A percentile compares a stretch with the other conserved stretches of the same genome.
phyloP scores from a whole-genome alignment of 225 moss, liverwort and hornwort species.

The Straminergon stramineum region DNA sequence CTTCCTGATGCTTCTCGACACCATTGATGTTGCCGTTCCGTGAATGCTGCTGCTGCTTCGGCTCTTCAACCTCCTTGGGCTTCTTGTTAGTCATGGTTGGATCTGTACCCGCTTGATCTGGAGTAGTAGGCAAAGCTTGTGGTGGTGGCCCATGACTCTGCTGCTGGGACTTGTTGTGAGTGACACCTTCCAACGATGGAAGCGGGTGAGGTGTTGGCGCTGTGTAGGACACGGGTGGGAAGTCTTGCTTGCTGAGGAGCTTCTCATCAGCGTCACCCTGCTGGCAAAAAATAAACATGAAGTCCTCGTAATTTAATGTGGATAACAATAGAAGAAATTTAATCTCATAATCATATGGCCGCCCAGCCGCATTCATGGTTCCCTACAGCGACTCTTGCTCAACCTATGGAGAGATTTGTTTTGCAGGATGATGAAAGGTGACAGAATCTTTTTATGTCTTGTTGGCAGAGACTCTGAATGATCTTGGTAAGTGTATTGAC shows the following conservation, averaged over 20 bases:
- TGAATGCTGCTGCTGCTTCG: not conserved
- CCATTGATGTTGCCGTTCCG: not conserved
- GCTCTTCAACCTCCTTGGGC: not conserved
- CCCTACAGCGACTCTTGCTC: not conserved
- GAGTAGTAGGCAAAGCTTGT: conserved; percentile 3
- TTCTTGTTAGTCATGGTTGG: not conserved
- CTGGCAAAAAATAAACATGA: not conserved
- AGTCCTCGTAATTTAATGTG: not conserved
- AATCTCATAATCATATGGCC: not conserved
- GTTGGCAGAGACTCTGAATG: not conserved
- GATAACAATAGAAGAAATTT: not conserved
- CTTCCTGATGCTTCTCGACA: not conserved
- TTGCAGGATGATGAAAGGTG: not conserved
- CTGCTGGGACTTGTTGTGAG: not conserved
- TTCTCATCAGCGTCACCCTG: conserved; percentile 8
- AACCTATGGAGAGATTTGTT: not conserved
- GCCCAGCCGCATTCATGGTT: not conserved
- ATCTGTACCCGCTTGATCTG: not conserved
- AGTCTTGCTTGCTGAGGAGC: conserved; percentile 11
- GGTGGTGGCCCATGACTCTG: not conserved
- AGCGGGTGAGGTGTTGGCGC: conserved; percentile 20
- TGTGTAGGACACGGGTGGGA: conserved; percentile 1
- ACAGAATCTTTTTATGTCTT: not conserved
- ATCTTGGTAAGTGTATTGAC: not conserved
- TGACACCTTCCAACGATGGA: conserved; percentile 21